These are phyloP conservation scores for Eurotiales sp. DNA, from an alignment of 2,329 filamentous ascomycete species.

Conservation along the genomic window DNA sequence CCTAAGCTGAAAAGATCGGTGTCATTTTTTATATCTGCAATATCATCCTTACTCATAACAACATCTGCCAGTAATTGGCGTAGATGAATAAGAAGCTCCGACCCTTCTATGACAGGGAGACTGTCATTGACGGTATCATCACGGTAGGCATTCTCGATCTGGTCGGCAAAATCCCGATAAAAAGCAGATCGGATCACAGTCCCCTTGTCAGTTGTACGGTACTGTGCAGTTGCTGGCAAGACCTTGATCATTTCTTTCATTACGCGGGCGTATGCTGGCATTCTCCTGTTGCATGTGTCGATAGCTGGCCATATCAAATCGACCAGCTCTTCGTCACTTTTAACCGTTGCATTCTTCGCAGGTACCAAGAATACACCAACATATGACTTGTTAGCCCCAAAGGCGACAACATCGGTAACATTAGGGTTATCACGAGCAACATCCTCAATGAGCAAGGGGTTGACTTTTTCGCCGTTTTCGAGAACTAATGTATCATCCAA, in stretches of 20 bases:
- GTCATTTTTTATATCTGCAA: slow-evolving; percentile 29
- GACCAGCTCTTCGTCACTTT: slow-evolving; percentile 46
- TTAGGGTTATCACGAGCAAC: slow-evolving; percentile 8
- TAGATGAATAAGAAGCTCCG: slow-evolving; percentile 19
- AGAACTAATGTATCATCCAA: slow-evolving; percentile 15
- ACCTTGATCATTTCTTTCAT: slow-evolving; percentile 52
- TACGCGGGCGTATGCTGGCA: slow-evolving; percentile 53
- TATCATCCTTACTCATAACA: slow-evolving; percentile 31
- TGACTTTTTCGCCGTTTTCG: slow-evolving; percentile 20
- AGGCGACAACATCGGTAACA: slow-evolving; percentile 12
- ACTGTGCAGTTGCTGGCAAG: slow-evolving; percentile 42
- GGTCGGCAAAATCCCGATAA: slow-evolving; percentile 46
- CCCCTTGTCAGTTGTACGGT: slow-evolving; percentile 55
- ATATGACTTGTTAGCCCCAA: slow-evolving; percentile 16
- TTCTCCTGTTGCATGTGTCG: slow-evolving; percentile 47
- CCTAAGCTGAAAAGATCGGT: slow-evolving; percentile 58
- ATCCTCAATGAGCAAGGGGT: slow-evolving; percentile 18
- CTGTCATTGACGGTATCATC: slow-evolving; percentile 18
- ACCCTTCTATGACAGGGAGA: slow-evolving; percentile 16
- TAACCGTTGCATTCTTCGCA: slow-evolving; percentile 41
- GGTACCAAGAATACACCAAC: slow-evolving; percentile 45
- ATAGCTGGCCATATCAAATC: slow-evolving; percentile 49
- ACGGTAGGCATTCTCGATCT: slow-evolving; percentile 47
- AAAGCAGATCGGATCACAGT: slow-evolving; percentile 53
- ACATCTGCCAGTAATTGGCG: slow-evolving; percentile 29